phyloP scores from a whole-genome alignment of 2,329 filamentous ascomycete species.

The Xylariales sp. region DNA sequence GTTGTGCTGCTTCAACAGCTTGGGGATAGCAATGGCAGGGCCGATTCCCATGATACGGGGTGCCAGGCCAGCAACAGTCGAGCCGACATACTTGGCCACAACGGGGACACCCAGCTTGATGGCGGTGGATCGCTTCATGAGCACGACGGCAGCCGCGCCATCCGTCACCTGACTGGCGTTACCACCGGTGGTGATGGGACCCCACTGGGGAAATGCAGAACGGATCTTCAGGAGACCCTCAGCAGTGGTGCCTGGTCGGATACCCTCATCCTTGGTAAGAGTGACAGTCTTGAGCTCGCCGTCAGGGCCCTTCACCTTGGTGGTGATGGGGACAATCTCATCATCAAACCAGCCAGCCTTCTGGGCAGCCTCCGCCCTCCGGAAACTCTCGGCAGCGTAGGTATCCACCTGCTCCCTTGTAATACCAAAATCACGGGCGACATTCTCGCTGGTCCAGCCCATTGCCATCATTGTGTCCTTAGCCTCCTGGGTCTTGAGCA shows the following conservation, averaged over 20 bases:
- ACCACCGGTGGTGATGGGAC: constrained; percentile 80
- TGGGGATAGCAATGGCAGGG: constrained; percentile 68
- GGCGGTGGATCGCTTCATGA: constrained; percentile 93
- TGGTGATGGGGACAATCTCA: constrained; percentile 86
- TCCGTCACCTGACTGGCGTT: constrained; percentile 96
- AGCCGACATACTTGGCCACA: constrained; percentile 88
- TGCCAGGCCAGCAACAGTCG: constrained; percentile 83
- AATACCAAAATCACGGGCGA: constrained; percentile 85
- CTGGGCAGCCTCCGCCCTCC: constrained; percentile 82
- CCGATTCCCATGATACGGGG: constrained; percentile 97
- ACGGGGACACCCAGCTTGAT: constrained; percentile 85
- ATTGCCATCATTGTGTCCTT: constrained; percentile 89
- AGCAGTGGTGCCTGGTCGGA: constrained; percentile 82
- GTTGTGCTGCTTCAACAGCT: constrained; percentile 78
- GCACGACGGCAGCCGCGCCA: constrained; percentile 79
- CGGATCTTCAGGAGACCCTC: constrained; percentile 82
- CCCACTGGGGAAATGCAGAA: constrained; percentile 85
- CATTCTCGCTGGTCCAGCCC: constrained; percentile 97
- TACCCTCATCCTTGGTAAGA: constrained; percentile 82
- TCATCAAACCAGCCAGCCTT: constrained; percentile 89
- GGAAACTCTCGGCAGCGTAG: constrained; percentile 84
- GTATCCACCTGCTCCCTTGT: constrained; percentile 75
- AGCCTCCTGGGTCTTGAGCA: constrained; percentile 71
- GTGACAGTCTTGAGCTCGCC: constrained; percentile 75
- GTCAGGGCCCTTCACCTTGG: constrained; percentile 77